Conservation (phyloP, 345 rosid species). For the Acer campestre region DNA sequence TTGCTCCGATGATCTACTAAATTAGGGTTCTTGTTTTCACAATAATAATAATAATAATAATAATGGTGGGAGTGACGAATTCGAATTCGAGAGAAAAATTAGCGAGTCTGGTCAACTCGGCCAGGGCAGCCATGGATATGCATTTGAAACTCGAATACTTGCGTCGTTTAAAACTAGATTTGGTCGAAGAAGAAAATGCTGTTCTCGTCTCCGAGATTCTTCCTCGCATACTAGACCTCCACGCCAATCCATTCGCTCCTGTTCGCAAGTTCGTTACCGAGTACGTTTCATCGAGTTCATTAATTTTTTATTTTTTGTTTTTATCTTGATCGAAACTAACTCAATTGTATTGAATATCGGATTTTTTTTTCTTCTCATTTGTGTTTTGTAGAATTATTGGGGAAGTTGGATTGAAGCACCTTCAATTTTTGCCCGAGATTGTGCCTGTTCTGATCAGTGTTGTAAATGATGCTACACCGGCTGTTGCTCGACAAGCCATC, state of each 20-base stretch:
- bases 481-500: slow-evolving; percentile 87
- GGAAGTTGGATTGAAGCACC: slow-evolving; percentile 72
- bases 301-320: too few species aligned
- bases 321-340: background rate
- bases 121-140: slow-evolving; percentile 55
- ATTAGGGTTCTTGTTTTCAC: slow-evolving; percentile 5
- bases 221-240: slow-evolving; percentile 74
- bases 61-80: slow-evolving; percentile 58
- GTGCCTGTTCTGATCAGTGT: slow-evolving; percentile 70
- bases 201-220: slow-evolving; percentile 57
- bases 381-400: slow-evolving; percentile 68
- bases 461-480: slow-evolving; percentile 76
- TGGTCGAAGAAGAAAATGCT: slow-evolving; percentile 47
- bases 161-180: slow-evolving; percentile 54
- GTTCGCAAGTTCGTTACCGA: slow-evolving; percentile 78
- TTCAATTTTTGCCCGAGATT: slow-evolving; percentile 72
- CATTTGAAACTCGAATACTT: slow-evolving; percentile 68
- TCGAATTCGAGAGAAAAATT: slow-evolving; percentile 58
- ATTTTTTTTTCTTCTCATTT: background rate
- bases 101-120: slow-evolving; percentile 53
- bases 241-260: slow-evolving; percentile 60
- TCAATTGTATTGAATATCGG: background rate
- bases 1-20: slow-evolving; percentile 4
- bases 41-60: slow-evolving; percentile 3
- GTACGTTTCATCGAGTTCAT: slow-evolving; percentile 41